Percentiles rank a stretch among this genome's conserved stretches.
These are phyloP conservation scores for Nannochloropsis salina DNA, from an alignment of 108 stramenopile species.

Conservation along the genomic window DNA sequence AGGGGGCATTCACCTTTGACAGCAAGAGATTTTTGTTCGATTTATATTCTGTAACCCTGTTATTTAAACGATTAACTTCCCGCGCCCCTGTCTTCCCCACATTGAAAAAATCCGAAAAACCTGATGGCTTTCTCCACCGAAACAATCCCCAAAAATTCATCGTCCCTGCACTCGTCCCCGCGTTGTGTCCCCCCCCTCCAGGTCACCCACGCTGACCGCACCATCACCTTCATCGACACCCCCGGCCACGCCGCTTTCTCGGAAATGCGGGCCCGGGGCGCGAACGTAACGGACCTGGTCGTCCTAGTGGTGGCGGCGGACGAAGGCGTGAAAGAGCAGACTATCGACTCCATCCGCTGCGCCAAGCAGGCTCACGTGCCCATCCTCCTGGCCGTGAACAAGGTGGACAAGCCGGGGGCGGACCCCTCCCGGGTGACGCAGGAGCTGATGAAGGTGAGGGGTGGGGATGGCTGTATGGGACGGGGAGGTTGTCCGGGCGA, in stretches of 20 bases:
- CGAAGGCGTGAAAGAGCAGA: slow-evolving; percentile 90
- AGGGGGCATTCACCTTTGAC: not conserved
- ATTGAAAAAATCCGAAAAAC: too few species aligned
- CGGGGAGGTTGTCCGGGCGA: slow-evolving; percentile 64
- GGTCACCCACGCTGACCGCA: slow-evolving; percentile 58
- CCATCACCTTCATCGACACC: slow-evolving; percentile 52
- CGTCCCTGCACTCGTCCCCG: too few species aligned
- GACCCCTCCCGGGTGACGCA: slow-evolving; percentile 34
- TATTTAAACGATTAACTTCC: too few species aligned
- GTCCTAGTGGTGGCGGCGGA: slow-evolving; percentile 94
- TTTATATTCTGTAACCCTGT: too few species aligned
- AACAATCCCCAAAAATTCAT: too few species aligned
- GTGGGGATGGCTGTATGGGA: slow-evolving; percentile 69
- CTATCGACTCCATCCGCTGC: slow-evolving; percentile 79
- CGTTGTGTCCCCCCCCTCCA: too few species aligned
- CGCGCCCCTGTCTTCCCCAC: too few species aligned
- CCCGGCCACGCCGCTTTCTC: slow-evolving; percentile 64
- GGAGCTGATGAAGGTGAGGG: slow-evolving; percentile 42
- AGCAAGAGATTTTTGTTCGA: too few species aligned
- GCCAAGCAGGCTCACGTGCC: slow-evolving; percentile 73
- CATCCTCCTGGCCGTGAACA: slow-evolving; percentile 86
- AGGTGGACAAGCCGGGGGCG: slow-evolving; percentile 60
- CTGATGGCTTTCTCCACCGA: too few species aligned
- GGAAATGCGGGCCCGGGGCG: slow-evolving; percentile 82
- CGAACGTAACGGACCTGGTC: slow-evolving; percentile 83